phyloP scores from a whole-genome alignment of 345 rosid genomes.

The Ceriops tagal region DNA sequence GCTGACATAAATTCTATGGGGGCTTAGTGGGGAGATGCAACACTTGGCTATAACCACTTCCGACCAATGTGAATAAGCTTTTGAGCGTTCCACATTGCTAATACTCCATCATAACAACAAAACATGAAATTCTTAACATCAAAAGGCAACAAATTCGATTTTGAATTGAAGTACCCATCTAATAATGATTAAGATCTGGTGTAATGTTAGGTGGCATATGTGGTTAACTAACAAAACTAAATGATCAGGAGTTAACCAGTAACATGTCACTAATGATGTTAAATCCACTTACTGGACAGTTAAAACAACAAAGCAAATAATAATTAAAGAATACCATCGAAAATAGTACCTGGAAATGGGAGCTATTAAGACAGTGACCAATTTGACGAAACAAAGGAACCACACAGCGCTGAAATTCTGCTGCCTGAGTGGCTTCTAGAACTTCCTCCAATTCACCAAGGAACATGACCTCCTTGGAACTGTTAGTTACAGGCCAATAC shows the following conservation, averaged over 20 bases:
- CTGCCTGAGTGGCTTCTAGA: constrained; percentile 73
- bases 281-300: background rate
- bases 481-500: constrained; percentile 76
- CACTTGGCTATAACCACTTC: no score
- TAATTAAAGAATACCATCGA: background rate
- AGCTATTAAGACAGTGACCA: constrained; percentile 62
- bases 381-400: constrained; percentile 62
- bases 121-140: no score
- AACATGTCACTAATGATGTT: background rate
- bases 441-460: constrained; percentile 84
- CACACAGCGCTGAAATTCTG: constrained; percentile 79
- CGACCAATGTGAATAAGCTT: no score
- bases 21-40: background rate
- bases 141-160: no score
- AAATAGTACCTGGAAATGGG: constrained; percentile 67
- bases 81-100: constrained; percentile 20
- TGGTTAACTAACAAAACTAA: background rate
- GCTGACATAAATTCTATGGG: constrained; percentile 14
- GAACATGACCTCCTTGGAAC: constrained; percentile 78
- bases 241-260: background rate
- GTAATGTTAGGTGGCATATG: no score
- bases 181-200: constrained; percentile 1
- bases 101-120: no score
- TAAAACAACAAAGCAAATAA: background rate
- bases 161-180: constrained; percentile 7